Base-by-base conservation (phyloP, 148 eudicot genomes). In the Drosera capensis region DNA sequence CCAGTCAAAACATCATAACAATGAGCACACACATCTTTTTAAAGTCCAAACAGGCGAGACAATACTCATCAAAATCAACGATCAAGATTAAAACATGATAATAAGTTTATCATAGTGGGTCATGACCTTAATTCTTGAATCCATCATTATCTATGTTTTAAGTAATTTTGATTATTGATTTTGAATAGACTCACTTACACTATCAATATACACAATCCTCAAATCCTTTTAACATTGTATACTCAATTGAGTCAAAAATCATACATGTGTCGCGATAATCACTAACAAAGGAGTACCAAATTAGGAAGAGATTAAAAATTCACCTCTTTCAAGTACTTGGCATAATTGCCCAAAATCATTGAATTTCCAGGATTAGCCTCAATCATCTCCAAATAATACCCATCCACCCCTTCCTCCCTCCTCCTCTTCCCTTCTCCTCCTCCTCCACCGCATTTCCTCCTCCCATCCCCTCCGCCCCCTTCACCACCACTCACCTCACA, bases 261-360 rank as follows among this genome's bases (percentile, higher is more conserved):
- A n/a, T n/a, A n/a, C n/a, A n/a, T n/a, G n/a, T n/a, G n/a, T n/a
- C n/a, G n/a, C n/a, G n/a, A n/a, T n/a, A n/a, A n/a, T n/a, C n/a
- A n/a, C n/a, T n/a, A n/a, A n/a, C n/a, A n/a, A n/a, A n/a, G n/a
- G n/a, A n/a, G n/a, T n/a, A n/a, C n/a, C n/a, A n/a, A n/a, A n/a
- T n/a, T n/a, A n/a, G n/a, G n/a, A 45, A 20, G 19, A 17, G 7
- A 43, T 7, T 18, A 2, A 41, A 19, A 9, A 11, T 8, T 20
- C 44, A 68, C 68, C 73, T 68, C 73, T 63, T 63, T 68, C 49
- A 68, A 53, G 59, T 37, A 68, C 46, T 30, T 63, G 2, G 73
- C 68, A 31, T 68, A 68, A 37, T 68, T 68, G 12, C 65, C 42
- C 1, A 68, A 51, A 36, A 68, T 35, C 11, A 63, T 52, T 3